phyloP scores from a whole-genome alignment of 768 basidiomycete species.

The Calocybe indica region DNA sequence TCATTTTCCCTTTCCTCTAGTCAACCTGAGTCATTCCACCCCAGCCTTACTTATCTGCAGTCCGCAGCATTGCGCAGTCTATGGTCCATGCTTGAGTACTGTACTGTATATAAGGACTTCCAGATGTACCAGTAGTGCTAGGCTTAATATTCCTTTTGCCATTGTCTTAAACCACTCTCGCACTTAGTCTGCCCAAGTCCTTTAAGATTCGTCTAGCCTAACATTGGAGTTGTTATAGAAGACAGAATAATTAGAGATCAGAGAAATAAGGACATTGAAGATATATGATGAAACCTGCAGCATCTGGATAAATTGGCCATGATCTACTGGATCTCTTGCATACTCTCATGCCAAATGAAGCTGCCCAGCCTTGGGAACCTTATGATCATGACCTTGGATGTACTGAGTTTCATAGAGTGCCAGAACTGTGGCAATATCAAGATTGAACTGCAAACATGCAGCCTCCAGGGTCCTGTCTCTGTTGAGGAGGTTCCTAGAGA shows the following conservation, averaged over 20 bases:
- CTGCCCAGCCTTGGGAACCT: conserved; percentile 9
- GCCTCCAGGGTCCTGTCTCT: conserved; percentile 8
- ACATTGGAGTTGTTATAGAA: conserved; percentile 7
- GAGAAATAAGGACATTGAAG: conserved; percentile 8
- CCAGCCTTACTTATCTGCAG: too few relatives aligned
- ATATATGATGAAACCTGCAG: conserved; percentile 9
- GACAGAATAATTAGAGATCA: conserved; percentile 9
- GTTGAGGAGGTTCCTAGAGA: background rate
- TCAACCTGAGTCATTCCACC: too few relatives aligned
- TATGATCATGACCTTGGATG: conserved; percentile 9
- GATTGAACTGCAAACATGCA: conserved; percentile 6
- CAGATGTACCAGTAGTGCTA: too few relatives aligned
- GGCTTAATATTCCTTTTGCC: too few relatives aligned
- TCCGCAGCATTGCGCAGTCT: too few relatives aligned
- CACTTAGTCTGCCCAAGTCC: too few relatives aligned
- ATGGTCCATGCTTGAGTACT: too few relatives aligned
- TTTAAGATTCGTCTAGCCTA: too few relatives aligned
- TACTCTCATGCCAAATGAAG: conserved; percentile 14
- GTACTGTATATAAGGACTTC: too few relatives aligned
- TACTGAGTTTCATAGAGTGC: conserved; percentile 9
- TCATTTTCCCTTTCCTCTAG: too few relatives aligned
- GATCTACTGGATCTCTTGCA: conserved; percentile 7
- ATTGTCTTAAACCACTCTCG: too few relatives aligned
- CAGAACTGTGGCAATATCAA: conserved; percentile 7
- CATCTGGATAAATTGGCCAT: conserved; percentile 11